Conservation (phyloP, 441 rosid species). For the Arabidopsis lyrata region DNA sequence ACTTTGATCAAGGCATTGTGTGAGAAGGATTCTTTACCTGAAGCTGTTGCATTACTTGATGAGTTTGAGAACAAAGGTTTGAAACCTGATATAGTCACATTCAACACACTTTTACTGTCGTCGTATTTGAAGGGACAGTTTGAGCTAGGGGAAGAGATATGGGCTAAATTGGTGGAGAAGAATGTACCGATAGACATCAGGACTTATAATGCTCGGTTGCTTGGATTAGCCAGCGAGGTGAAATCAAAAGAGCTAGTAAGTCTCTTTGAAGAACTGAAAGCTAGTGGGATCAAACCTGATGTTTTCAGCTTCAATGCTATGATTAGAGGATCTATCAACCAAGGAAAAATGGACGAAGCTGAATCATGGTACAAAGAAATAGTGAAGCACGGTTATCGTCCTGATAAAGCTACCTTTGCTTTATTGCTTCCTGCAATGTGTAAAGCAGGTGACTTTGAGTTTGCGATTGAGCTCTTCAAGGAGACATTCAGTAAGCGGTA, state of each 20-base stretch:
- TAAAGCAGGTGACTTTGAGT: conserved; percentile 59
- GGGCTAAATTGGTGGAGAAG: conserved; percentile 60
- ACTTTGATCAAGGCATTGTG: conserved; percentile 64
- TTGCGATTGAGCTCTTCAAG: conserved; percentile 58
- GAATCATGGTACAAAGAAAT: conserved; percentile 60
- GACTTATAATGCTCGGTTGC: conserved; percentile 65
- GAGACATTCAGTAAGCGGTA: conserved; percentile 45
- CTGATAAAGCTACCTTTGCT: conserved; percentile 49
- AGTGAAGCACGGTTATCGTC: conserved; percentile 48
- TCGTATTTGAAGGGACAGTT: conserved; percentile 53
- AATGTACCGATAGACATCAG: conserved; percentile 53
- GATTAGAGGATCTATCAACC: conserved; percentile 60
- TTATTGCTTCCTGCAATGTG: conserved; percentile 56
- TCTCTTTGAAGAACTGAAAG: conserved; percentile 55
- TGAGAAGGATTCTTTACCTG: conserved; percentile 53
- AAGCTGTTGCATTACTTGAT: conserved; percentile 50
- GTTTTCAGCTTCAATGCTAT: conserved; percentile 53
- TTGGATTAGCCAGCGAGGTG: conserved; percentile 57
- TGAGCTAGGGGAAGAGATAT: conserved; percentile 63
- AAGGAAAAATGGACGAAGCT: conserved; percentile 55
- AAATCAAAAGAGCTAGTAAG: conserved; percentile 50
- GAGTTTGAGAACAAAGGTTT: conserved; percentile 60
- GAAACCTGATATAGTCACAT: conserved; percentile 58
- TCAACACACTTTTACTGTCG: conserved; percentile 60
- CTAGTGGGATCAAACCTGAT: conserved; percentile 53